Percentiles rank a stretch among this genome's conserved stretches.
Evolutionary conservation across 2,329 filamentous ascomycete genomes (phyloP).

Genomic region (Monilinia vaccinii-corymbosi): DNA sequence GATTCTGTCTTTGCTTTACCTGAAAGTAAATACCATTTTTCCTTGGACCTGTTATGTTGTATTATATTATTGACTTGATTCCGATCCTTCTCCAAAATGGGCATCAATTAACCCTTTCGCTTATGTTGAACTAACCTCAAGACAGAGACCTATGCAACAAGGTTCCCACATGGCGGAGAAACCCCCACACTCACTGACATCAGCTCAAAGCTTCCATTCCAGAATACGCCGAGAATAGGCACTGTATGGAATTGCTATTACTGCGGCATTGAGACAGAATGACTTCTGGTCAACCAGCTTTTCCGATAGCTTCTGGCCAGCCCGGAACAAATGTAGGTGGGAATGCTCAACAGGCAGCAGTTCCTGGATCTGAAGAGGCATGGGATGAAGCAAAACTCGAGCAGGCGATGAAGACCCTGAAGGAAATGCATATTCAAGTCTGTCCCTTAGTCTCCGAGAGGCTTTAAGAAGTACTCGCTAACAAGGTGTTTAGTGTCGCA

Average conservation of each 20-base stretch:
- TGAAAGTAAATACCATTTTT: neutral
- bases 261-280: constrained; percentile 1
- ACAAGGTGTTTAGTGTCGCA: constrained; percentile 34
- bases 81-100: neutral
- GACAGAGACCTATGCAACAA: neutral
- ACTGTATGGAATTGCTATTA: neutral
- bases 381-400: constrained; percentile 30
- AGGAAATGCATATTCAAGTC: constrained; percentile 32
- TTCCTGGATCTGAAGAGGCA: constrained; percentile 13
- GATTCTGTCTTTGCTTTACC: neutral
- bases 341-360: neutral
- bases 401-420: constrained; percentile 26
- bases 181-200: neutral
- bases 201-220: neutral
- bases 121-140: neutral
- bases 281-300: neutral
- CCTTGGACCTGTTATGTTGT: neutral
- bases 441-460: neutral
- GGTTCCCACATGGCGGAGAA: constrained; percentile 3
- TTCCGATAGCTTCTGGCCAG: neutral
- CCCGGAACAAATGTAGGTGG: neutral
- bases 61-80: neutral
- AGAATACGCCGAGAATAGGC: neutral
- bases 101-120: neutral
- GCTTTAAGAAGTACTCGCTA: neutral